These are phyloP conservation scores for Pseudodiploospora longispora DNA, from an alignment of 2,329 filamentous ascomycete species.

Conservation along the genomic window DNA sequence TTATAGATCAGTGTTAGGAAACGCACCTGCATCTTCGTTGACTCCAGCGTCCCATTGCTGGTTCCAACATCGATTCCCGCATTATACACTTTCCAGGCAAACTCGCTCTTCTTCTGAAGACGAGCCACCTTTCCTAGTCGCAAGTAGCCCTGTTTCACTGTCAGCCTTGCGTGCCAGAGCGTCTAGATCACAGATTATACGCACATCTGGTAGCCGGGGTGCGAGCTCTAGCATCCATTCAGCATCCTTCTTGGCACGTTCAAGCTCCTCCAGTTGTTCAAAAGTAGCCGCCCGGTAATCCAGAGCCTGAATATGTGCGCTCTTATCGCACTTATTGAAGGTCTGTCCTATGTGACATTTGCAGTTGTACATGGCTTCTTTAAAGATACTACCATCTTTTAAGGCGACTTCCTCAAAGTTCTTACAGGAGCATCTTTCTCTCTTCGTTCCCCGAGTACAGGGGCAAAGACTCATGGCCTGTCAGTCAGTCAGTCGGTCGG, in stretches of 20 bases:
- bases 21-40: constrained; percentile 25
- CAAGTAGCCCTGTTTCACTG: constrained; percentile 29
- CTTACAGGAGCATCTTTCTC: constrained; percentile 32
- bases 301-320: constrained; percentile 30
- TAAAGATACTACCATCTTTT: constrained; percentile 29
- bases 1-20: not conserved
- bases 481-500: not conserved
- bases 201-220: constrained; percentile 31
- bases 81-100: constrained; percentile 32
- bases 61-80: constrained; percentile 28
- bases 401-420: constrained; percentile 26
- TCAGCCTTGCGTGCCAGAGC: constrained; percentile 3
- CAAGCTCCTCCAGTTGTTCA: constrained; percentile 29
- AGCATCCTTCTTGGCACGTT: constrained; percentile 30
- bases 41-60: constrained; percentile 17
- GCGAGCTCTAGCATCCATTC: constrained; percentile 36
- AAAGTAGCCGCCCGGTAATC: constrained; percentile 34
- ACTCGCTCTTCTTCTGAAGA: constrained; percentile 27
- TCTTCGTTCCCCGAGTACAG: constrained; percentile 24
- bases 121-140: constrained; percentile 32
- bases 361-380: constrained; percentile 34
- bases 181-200: constrained; percentile 1
- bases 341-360: constrained; percentile 26
- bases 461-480: constrained; percentile 30
- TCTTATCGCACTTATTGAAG: constrained; percentile 31